phyloP scores from a whole-genome alignment of 192 early-diverging fungal genomes.

The Glomus cerebriforme region DNA sequence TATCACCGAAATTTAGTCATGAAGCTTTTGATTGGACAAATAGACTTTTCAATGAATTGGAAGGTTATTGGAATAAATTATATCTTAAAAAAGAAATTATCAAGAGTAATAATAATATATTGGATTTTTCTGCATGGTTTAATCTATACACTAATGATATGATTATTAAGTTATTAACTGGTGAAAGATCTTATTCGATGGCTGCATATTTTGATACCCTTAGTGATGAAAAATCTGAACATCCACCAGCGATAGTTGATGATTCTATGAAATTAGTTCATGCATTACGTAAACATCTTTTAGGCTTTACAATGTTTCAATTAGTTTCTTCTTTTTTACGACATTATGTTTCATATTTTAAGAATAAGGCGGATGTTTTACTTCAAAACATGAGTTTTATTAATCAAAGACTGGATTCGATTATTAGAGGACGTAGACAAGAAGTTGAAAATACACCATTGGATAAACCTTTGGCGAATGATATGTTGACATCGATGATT shows the following conservation, averaged over 20 bases:
- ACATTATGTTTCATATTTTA: too few relatives aligned
- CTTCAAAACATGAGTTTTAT: too few relatives aligned
- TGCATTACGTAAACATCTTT: not conserved
- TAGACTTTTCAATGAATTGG: not conserved
- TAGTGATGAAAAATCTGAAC: not conserved
- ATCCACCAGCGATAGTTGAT: not conserved
- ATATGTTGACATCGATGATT: too few relatives aligned
- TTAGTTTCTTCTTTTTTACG: not conserved
- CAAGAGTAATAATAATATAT: too few relatives aligned
- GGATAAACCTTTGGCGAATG: too few relatives aligned
- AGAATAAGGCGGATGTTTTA: too few relatives aligned
- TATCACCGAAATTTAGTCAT: not conserved
- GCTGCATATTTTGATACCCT: not conserved
- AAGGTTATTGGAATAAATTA: not conserved
- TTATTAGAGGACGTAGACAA: not conserved
- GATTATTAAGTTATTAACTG: not conserved
- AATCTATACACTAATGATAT: constrained; percentile 1
- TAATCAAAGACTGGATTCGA: not conserved
- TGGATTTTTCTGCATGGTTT: constrained; percentile 15
- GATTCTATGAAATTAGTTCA: not conserved
- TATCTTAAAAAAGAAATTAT: too few relatives aligned
- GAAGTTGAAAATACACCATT: too few relatives aligned
- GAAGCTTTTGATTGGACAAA: not conserved
- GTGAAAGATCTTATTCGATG: not conserved
- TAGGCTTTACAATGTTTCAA: not conserved